phyloP scores from a whole-genome alignment of 2,329 filamentous ascomycete genomes.

The Arthrobotrys entomopaga region DNA sequence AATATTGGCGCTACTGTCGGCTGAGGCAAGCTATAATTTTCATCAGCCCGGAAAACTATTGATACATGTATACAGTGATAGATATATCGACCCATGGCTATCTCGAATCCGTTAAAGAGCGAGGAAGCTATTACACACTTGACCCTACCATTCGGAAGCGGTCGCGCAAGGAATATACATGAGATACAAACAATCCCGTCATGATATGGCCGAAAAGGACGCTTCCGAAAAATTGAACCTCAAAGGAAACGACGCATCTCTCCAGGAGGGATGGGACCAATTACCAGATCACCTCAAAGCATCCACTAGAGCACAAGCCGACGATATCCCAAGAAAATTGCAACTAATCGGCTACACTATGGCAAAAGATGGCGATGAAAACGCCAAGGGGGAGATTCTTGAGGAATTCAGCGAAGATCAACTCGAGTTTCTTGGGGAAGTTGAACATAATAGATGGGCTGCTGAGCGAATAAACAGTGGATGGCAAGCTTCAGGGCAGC shows the following conservation, averaged over 20 bases:
- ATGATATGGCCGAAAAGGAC: conserved; percentile 23
- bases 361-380: conserved; percentile 9
- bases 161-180: conserved; percentile 42
- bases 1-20: too few species aligned
- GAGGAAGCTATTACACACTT: conserved; percentile 11
- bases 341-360: conserved; percentile 23
- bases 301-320: conserved; percentile 37
- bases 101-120: too few species aligned
- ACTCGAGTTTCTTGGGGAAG: conserved; percentile 39
- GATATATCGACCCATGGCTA: too few species aligned
- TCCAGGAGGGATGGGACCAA: conserved; percentile 39
- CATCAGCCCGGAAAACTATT: too few species aligned
- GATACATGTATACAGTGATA: too few species aligned
- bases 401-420: conserved; percentile 33
- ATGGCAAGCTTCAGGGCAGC: conserved; percentile 26
- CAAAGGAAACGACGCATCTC: conserved; percentile 29
- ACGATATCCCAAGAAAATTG: conserved; percentile 50
- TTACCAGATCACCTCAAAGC: conserved; percentile 37
- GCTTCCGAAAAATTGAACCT: conserved; percentile 3
- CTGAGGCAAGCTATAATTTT: too few species aligned
- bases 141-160: conserved; percentile 35
- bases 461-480: conserved; percentile 40
- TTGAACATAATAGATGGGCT: conserved; percentile 48
- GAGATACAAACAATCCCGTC: conserved; percentile 39
- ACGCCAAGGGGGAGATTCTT: background rate